Evolutionary conservation across 192 early-diverging fungal genomes (phyloP).

Genomic region (Mortierella claussenii): DNA sequence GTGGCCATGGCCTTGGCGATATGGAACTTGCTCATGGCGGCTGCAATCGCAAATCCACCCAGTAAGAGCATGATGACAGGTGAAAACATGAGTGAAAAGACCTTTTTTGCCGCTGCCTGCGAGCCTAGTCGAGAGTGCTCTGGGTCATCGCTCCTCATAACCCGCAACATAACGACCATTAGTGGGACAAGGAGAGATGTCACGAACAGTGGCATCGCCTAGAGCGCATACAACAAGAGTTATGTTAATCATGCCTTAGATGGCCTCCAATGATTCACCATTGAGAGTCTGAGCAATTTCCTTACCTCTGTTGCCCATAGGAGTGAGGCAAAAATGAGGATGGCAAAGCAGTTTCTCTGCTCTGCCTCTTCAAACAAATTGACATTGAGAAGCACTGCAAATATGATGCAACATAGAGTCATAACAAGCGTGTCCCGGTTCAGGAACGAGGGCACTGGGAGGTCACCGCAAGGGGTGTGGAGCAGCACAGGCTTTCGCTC

Average conservation of each 20-base stretch:
- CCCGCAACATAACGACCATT: slow-evolving; percentile 83
- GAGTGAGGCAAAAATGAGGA: slow-evolving; percentile 88
- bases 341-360: slow-evolving; percentile 91
- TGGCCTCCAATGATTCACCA: too few relatives aligned
- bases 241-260: too few relatives aligned
- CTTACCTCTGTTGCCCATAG: slow-evolving; percentile 94
- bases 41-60: slow-evolving; percentile 94
- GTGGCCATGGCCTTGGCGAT: slow-evolving; percentile 93
- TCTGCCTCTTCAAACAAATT: slow-evolving; percentile 75
- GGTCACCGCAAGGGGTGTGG: slow-evolving; percentile 60
- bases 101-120: slow-evolving; percentile 80
- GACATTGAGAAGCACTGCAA: slow-evolving; percentile 66
- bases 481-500: slow-evolving; percentile 33
- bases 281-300: too few relatives aligned
- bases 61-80: slow-evolving; percentile 96
- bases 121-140: slow-evolving; percentile 69
- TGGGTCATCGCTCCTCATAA: slow-evolving; percentile 75
- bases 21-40: slow-evolving; percentile 93
- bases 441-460: slow-evolving; percentile 60
- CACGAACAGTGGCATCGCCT: slow-evolving; percentile 91
- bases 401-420: slow-evolving; percentile 64
- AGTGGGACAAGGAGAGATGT: slow-evolving; percentile 91
- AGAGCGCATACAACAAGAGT: not conserved
- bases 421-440: slow-evolving; percentile 54
- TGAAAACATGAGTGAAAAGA: slow-evolving; percentile 95